A percentile compares a stretch with the other conserved stretches of the same genome.
Evolutionary conservation across 495 filamentous ascomycete genomes (phyloP).

Genomic region (Aspergillus diversus): DNA sequence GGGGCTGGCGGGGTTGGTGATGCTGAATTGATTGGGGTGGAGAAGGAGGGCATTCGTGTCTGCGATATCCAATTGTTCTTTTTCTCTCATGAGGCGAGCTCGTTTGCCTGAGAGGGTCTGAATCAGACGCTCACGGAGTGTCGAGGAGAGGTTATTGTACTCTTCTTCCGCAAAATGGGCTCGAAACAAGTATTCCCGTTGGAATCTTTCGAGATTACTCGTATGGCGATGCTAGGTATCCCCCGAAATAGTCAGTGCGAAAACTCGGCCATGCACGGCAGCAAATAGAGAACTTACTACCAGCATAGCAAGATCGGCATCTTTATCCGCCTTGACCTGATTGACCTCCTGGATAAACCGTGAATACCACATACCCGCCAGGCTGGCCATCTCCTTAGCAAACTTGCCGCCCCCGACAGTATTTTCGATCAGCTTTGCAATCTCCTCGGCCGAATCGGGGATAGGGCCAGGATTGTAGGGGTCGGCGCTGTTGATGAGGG

Average conservation of each 20-base stretch:
- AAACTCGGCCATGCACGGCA: background rate
- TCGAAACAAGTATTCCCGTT: constrained; percentile 51
- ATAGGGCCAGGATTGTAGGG: constrained; percentile 74
- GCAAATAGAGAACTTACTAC: constrained; percentile 60
- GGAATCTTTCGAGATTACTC: constrained; percentile 44
- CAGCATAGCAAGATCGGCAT: constrained; percentile 73
- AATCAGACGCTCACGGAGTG: constrained; percentile 82
- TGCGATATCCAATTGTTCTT: constrained; percentile 83
- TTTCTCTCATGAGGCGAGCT: constrained; percentile 77
- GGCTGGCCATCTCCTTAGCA: constrained; percentile 60
- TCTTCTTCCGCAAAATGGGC: constrained; percentile 80
- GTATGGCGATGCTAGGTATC: constrained; percentile 44
- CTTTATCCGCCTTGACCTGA: constrained; percentile 78
- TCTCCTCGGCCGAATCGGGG: constrained; percentile 68
- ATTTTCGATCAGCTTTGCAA: constrained; percentile 64
- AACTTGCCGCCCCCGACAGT: constrained; percentile 57
- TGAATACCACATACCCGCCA: constrained; percentile 79
- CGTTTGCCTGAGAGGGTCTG: constrained; percentile 77
- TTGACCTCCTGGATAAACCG: constrained; percentile 85
- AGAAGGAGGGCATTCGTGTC: constrained; percentile 87
- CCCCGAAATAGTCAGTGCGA: background rate
- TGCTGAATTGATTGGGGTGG: constrained; percentile 89
- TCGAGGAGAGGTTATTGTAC: constrained; percentile 73
- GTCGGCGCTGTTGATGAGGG: constrained; percentile 79
- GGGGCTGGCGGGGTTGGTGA: constrained; percentile 78